Conservation (phyloP, 768 basidiomycete species). For the Brasilioporus rufonigricans region DNA sequence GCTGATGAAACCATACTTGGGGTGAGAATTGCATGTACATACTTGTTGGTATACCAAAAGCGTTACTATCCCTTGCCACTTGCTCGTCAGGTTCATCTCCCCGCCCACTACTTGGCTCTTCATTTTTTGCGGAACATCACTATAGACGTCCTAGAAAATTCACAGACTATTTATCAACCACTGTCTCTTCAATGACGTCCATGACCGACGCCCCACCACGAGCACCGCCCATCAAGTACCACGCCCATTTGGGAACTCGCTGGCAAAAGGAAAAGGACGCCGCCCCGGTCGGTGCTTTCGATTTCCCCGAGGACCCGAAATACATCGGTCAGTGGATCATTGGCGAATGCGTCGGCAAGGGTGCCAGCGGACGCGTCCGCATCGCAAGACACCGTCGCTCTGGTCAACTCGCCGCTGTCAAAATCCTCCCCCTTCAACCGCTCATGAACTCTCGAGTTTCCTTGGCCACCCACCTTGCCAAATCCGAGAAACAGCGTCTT, state of each 20-base stretch:
- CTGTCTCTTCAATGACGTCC: conserved; percentile 21
- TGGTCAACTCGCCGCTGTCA: conserved; percentile 91
- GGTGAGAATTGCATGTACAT: too few relatives aligned
- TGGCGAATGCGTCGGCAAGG: conserved; percentile 92
- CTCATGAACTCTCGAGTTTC: conserved; percentile 71
- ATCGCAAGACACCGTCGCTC: conserved; percentile 85
- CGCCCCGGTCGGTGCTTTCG: conserved; percentile 71
- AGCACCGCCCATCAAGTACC: conserved; percentile 70
- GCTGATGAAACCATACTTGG: too few relatives aligned
- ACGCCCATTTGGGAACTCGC: conserved; percentile 70
- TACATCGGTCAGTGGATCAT: conserved; percentile 90
- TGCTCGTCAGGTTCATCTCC: conserved; percentile 4
- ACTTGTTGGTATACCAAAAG: background rate
- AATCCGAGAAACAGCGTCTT: conserved; percentile 77
- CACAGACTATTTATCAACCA: conserved; percentile 16
- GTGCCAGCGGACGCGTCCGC: conserved; percentile 91
- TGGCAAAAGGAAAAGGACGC: conserved; percentile 89
- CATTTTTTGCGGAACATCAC: conserved; percentile 9
- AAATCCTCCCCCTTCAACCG: conserved; percentile 86
- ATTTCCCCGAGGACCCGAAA: conserved; percentile 81
- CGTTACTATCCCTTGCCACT: background rate
- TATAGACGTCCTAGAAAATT: background rate
- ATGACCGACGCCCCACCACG: conserved; percentile 56
- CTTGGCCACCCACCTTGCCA: conserved; percentile 61
- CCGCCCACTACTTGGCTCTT: background rate